Evolutionary conservation across 805 yeast species (phyloP).

Genomic region (Ogataea nonfermentans): DNA sequence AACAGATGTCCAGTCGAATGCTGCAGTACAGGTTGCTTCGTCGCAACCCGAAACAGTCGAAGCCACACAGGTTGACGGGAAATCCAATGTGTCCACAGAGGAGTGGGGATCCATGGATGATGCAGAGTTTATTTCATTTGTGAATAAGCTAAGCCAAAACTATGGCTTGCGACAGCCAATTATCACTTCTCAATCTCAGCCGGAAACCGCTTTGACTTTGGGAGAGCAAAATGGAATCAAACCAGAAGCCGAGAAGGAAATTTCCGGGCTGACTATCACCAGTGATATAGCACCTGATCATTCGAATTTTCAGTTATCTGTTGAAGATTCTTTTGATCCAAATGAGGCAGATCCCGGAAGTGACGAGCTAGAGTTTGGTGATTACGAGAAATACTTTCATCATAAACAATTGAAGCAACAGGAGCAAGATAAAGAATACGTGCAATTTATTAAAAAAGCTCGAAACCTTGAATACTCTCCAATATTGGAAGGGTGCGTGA

Average conservation of each 20-base stretch:
- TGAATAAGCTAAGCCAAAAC: constrained; percentile 35
- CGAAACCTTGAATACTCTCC: constrained; percentile 30
- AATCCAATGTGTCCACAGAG: constrained; percentile 5
- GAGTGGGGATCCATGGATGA: constrained; percentile 40
- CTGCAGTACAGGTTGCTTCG: constrained; percentile 11
- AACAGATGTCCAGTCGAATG: neutral
- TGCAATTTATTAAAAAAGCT: constrained; percentile 47
- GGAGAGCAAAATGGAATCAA: neutral
- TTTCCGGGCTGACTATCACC: no score
- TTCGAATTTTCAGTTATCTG: neutral
- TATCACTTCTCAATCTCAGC: constrained; percentile 12
- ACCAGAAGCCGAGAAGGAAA: no score
- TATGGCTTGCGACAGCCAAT: constrained; percentile 13
- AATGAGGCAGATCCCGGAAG: constrained; percentile 29
- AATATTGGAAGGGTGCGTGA: constrained; percentile 60
- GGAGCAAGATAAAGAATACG: constrained; percentile 47
- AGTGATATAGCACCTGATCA: constrained; percentile 1
- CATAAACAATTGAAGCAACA: constrained; percentile 65
- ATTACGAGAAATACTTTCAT: constrained; percentile 60
- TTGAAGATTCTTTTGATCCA: constrained; percentile 2
- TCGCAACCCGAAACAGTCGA: constrained; percentile 16
- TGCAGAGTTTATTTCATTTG: constrained; percentile 37
- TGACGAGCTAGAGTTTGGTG: constrained; percentile 56
- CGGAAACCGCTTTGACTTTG: neutral
- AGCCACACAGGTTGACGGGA: constrained; percentile 11